phyloP scores from a whole-genome alignment of 2,329 filamentous ascomycete genomes.

The Alternaria solani region DNA sequence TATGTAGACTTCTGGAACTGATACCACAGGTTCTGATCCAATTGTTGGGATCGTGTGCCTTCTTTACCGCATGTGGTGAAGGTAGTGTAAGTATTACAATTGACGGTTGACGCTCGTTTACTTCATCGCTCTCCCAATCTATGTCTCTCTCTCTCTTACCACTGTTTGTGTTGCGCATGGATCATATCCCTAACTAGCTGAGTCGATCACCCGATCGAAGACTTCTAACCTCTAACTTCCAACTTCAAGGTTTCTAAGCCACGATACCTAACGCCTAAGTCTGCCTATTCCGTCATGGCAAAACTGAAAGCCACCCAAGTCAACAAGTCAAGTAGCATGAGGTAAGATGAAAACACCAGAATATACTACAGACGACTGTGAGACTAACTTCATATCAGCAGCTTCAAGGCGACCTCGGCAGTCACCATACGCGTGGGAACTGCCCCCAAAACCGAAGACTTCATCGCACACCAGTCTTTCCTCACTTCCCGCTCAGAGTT shows the following conservation, averaged over 20 bases:
- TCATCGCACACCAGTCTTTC: conserved; percentile 19
- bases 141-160: background rate
- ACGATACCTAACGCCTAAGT: background rate
- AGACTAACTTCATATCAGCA: background rate
- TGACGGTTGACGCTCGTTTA: too few relatives aligned
- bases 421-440: conserved; percentile 16
- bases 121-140: background rate
- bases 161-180: background rate
- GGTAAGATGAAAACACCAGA: background rate
- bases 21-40: too few relatives aligned
- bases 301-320: background rate
- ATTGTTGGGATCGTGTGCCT: background rate
- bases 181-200: too few relatives aligned
- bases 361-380: background rate
- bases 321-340: background rate
- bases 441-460: background rate
- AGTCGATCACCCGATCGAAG: background rate
- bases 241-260: background rate
- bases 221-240: background rate
- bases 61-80: too few relatives aligned
- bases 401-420: background rate
- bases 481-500: conserved; percentile 22
- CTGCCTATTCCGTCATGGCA: background rate
- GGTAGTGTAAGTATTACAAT: too few relatives aligned
- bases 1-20: background rate